Evolutionary conservation across 1,284 basidiomycete species (phyloP).

Genomic region (Naganishia sp.): DNA sequence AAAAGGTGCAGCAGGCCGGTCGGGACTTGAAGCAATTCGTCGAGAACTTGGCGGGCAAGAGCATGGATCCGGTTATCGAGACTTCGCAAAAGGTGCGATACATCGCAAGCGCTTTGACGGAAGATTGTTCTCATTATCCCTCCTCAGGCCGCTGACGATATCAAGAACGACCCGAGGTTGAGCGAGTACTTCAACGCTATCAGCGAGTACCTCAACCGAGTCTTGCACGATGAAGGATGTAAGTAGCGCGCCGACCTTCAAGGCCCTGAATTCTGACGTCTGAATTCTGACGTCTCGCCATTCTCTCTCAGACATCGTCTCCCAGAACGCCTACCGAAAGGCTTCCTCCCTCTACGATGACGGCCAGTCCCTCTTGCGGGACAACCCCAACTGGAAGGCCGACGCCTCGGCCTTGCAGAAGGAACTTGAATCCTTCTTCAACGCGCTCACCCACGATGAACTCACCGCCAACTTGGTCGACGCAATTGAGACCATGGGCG

Average conservation of each 20-base stretch:
- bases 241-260: neutral
- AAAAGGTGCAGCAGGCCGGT: constrained; percentile 52
- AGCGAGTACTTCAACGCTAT: constrained; percentile 50
- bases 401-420: constrained; percentile 48
- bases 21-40: constrained; percentile 52
- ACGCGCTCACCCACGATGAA: constrained; percentile 49
- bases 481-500: constrained; percentile 51
- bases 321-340: constrained; percentile 50
- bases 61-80: constrained; percentile 50
- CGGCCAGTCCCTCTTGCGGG: constrained; percentile 48
- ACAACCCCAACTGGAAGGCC: constrained; percentile 50
- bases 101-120: neutral
- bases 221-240: constrained; percentile 51
- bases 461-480: constrained; percentile 49
- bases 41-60: constrained; percentile 53
- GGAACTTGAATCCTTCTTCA: constrained; percentile 51
- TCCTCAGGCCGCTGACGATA: constrained; percentile 47
- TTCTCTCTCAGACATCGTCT: constrained; percentile 43
- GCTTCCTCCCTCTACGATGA: constrained; percentile 52
- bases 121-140: neutral
- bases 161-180: constrained; percentile 51
- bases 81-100: constrained; percentile 48
- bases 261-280: no score
- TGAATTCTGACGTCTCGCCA: neutral
- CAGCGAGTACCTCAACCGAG: constrained; percentile 47